Conservation (phyloP, 805 yeast species). For the Barnettozyma pratensis region DNA sequence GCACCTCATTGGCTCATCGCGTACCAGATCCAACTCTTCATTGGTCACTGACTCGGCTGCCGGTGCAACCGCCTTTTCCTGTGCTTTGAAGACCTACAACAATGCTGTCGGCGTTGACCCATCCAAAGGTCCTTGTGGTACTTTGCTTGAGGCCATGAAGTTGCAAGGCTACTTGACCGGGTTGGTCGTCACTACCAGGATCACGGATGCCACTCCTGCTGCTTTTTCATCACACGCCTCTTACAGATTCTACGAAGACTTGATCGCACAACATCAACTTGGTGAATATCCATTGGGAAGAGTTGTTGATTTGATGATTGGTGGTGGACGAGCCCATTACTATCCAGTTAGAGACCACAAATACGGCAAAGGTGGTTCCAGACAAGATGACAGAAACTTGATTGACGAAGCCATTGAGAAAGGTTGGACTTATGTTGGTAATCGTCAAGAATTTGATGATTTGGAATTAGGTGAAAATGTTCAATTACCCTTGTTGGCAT, state of each 20-base stretch:
- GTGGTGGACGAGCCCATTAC: conserved; percentile 89
- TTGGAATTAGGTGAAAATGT: conserved; percentile 56
- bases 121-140: conserved; percentile 71
- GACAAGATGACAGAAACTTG: conserved; percentile 66
- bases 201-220: conserved; percentile 96
- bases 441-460: conserved; percentile 53
- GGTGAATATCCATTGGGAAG: conserved; percentile 79
- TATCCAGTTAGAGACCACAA: conserved; percentile 39
- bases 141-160: conserved; percentile 83
- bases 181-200: conserved; percentile 84
- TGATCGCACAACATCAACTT: conserved; percentile 82
- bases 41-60: conserved; percentile 94
- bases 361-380: conserved; percentile 45
- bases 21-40: conserved; percentile 76
- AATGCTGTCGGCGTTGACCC: conserved; percentile 89
- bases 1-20: conserved; percentile 72
- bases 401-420: conserved; percentile 52
- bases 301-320: conserved; percentile 77
- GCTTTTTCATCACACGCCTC: conserved; percentile 79
- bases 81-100: conserved; percentile 78
- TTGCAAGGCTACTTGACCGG: conserved; percentile 79
- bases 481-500: conserved; percentile 69
- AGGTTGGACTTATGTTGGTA: conserved; percentile 64
- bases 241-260: conserved; percentile 70
- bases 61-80: conserved; percentile 91